Evolutionary conservation across 768 basidiomycete species (phyloP), one percentile per base, ranked within the genome.

Genomic region (Boletus insuetus): DNA sequence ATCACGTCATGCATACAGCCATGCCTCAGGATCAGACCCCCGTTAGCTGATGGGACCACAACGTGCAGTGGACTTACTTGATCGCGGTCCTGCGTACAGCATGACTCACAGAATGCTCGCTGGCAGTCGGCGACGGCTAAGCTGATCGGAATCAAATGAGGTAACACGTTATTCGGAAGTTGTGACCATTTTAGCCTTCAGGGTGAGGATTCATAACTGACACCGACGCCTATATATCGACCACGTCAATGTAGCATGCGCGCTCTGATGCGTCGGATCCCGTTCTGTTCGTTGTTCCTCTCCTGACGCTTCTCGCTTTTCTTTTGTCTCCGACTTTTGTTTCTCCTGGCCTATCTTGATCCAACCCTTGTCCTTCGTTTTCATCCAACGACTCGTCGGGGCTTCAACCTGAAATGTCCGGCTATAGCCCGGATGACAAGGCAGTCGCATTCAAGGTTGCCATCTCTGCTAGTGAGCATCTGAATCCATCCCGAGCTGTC

Each of bases 381-480:
- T 19, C 24, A 29, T 5, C 29, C 6, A 11, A 12, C 39, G 4
- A 20, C 22, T 31, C 24, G 24, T 24, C 38, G 16, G 22, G 31
- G 20, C 11, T 38, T 19, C 47, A 35, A 16, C 20, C 24, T 20
- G 42, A 16, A n/a, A 60, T 58, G 56, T 5, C 22, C 8, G 32
- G 38, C 1, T n/a, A 32, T 46, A 38, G 16, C 4, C 47, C 42
- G 6, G 32, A 45, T 16, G 35, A 56, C 40, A 34, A 40, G 40
- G 38, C 3, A 2, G 32, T 51, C 4, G 58, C 64, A 24, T 31
- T 24, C 41, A 53, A 35, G 6, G 52, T 64, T 13, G 50, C 35
- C 13, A 49, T 66, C 17, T 56, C 58, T 37, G 48, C 58, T 24
- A 59, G 65, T 64, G 40, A 26, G 63, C 49, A 32, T 31, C 20